Percentiles rank a stretch among this genome's conserved stretches.
These are phyloP conservation scores for Teunomyces barrocoloradensis DNA, from an alignment of 805 yeast genomes.

Conservation along the genomic window DNA sequence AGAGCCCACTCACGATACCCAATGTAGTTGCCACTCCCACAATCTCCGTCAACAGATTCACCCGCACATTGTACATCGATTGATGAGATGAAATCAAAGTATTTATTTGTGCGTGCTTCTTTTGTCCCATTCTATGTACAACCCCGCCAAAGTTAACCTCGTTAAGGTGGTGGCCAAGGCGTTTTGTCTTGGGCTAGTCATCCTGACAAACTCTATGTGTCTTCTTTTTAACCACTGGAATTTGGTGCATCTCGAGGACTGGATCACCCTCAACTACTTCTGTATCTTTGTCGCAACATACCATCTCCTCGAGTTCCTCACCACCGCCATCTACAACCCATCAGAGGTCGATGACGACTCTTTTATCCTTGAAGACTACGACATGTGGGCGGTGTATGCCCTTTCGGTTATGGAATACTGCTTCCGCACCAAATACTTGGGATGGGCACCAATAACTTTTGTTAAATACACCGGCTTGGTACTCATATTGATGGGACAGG, in stretches of 20 bases:
- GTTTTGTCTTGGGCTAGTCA: constrained; percentile 27
- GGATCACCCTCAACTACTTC: constrained; percentile 1
- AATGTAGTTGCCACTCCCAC: constrained; percentile 15
- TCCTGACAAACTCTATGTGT: constrained; percentile 14
- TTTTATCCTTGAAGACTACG: constrained; percentile 22
- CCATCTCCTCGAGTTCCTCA: constrained; percentile 79
- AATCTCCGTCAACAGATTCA: constrained; percentile 20
- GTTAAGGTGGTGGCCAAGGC: constrained; percentile 32
- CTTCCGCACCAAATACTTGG: constrained; percentile 4
- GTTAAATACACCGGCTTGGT: constrained; percentile 45
- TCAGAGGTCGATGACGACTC: constrained; percentile 63
- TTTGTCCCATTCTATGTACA: constrained; percentile 15
- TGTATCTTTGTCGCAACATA: constrained; percentile 36
- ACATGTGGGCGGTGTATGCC: constrained; percentile 17
- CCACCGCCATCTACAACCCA: constrained; percentile 74
- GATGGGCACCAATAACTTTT: background rate
- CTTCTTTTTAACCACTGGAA: constrained; percentile 3
- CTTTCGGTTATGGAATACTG: constrained; percentile 14
- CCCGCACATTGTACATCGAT: constrained; percentile 12
- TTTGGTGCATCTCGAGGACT: background rate
- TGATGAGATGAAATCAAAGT: background rate
- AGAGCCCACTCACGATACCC: constrained; percentile 16
- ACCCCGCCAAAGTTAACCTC: constrained; percentile 27
- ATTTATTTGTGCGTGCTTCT: background rate
- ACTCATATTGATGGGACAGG: constrained; percentile 60